Evolutionary conservation across 2,329 filamentous ascomycete genomes (phyloP), one percentile per base, ranked within the genome.

Genomic region (Pezicula neosporulosa): DNA sequence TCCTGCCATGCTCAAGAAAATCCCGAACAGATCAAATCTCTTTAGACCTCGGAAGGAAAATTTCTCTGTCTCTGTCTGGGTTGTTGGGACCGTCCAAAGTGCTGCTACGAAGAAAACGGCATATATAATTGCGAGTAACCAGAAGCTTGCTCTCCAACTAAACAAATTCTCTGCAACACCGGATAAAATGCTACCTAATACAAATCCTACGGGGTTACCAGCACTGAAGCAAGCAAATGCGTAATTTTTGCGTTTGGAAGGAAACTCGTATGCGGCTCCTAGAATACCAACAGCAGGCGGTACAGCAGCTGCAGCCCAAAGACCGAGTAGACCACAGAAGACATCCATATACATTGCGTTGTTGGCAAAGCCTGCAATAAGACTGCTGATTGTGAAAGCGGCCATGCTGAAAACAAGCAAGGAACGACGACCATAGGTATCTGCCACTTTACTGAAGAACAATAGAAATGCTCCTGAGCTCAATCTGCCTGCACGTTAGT

Each of bases 71-170:
- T 81, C 60, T 60, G 70, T 80, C 82, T 15, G 52, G 12, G 54
- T 56, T 27, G 69, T 72, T 0, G 85, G 85, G 2, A 87, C 78
- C 2, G 82, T 82, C 70, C 81, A 86, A 19, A 79, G 59, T 0
- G 81, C 82, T 13, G 82, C 67, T 1, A 80, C 61, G 1, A 80
- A 81, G 53, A 86, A 78, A 12, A 81, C 62, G 1, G 78, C 72
- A 70, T 85, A 87, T n/a, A 87, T 76, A 51, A 88, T 83, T 3
- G 81, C 74, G n/a, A 88, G 68, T 12, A 85, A 64, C 67, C 77
- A 83, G 60, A 83, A 87, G 0, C 76, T 72, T 0, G 84, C 81
- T 38, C 84, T 73, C 85, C 85, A 89, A 53, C 74, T 78, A 53
- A 83, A 81, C 1, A 87, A 56, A 47, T 80, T 72, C 0, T 81